Evolutionary conservation across 345 rosid species (phyloP).

Genomic region (Raphanus raphanistrum): DNA sequence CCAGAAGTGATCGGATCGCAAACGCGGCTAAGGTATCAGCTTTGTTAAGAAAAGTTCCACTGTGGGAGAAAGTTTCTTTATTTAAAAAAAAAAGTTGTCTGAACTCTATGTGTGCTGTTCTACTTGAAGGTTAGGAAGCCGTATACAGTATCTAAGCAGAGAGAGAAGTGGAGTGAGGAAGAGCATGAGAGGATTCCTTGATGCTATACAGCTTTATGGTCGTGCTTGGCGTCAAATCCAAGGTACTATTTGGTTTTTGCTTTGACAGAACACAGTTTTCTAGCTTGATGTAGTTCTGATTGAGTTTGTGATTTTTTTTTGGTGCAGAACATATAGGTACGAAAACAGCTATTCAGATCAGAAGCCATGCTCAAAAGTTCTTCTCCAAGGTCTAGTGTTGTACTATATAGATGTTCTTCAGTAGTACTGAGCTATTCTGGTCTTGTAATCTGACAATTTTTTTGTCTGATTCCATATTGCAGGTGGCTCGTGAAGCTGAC

Average conservation of each 20-base stretch:
- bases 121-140: conserved; percentile 67
- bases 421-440: neutral
- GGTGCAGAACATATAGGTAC: conserved; percentile 81
- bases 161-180: conserved; percentile 88
- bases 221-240: conserved; percentile 85
- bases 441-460: conserved; percentile 9
- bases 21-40: conserved; percentile 23
- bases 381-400: conserved; percentile 69
- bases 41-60: neutral
- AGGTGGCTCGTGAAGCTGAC: conserved; percentile 62
- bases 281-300: conserved; percentile 1
- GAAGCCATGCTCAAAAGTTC: conserved; percentile 98
- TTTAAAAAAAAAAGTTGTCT: too few relatives aligned
- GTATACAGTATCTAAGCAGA: conserved; percentile 73
- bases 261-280: neutral
- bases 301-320: conserved; percentile 6
- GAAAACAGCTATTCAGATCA: conserved; percentile 87
- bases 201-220: conserved; percentile 80
- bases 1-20: neutral
- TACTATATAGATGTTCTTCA: neutral
- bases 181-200: conserved; percentile 87
- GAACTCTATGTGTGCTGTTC: neutral
- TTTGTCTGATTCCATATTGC: conserved; percentile 22
- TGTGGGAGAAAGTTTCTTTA: neutral
- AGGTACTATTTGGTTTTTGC: conserved; percentile 45